Evolutionary conservation across 2,329 filamentous ascomycete species (phyloP).

Genomic region (Apiospora saccharicola): DNA sequence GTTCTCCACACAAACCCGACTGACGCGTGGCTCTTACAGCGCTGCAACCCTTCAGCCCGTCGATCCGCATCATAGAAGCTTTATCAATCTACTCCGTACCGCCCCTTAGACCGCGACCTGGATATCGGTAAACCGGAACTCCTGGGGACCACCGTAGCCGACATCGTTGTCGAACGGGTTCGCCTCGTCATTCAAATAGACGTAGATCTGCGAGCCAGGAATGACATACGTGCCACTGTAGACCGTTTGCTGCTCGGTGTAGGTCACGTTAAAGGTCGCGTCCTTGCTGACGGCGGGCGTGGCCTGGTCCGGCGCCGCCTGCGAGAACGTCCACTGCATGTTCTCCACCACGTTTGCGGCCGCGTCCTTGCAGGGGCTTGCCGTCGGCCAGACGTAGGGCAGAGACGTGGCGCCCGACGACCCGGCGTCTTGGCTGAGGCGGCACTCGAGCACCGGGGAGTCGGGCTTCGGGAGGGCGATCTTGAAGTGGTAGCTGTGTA

Average conservation of each 20-base stretch:
- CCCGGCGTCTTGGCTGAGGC: neutral
- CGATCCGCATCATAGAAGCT: too few relatives aligned
- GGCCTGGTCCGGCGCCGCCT: neutral
- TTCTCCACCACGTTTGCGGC: neutral
- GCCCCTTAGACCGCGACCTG: neutral
- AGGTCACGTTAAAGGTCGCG: neutral
- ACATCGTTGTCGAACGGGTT: conserved; percentile 18
- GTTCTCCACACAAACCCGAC: neutral
- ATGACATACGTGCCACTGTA: neutral
- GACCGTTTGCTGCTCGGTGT: neutral
- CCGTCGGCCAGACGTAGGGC: neutral
- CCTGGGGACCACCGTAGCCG: neutral
- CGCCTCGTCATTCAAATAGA: neutral
- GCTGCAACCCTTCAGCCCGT: neutral
- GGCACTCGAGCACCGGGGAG: neutral
- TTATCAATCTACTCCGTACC: neutral
- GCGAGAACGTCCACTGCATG: conserved; percentile 4
- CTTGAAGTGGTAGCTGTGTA: conserved; percentile 8
- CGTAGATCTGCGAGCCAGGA: neutral
- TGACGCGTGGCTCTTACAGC: neutral
- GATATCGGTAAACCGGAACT: neutral
- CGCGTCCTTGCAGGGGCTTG: neutral
- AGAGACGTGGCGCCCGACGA: neutral
- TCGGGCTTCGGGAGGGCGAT: neutral
- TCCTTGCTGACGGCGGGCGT: neutral